Evolutionary conservation across 2,329 filamentous ascomycete genomes (phyloP), one percentile per base, ranked within the genome.

Genomic region (Hirsutella rhossiliensis): DNA sequence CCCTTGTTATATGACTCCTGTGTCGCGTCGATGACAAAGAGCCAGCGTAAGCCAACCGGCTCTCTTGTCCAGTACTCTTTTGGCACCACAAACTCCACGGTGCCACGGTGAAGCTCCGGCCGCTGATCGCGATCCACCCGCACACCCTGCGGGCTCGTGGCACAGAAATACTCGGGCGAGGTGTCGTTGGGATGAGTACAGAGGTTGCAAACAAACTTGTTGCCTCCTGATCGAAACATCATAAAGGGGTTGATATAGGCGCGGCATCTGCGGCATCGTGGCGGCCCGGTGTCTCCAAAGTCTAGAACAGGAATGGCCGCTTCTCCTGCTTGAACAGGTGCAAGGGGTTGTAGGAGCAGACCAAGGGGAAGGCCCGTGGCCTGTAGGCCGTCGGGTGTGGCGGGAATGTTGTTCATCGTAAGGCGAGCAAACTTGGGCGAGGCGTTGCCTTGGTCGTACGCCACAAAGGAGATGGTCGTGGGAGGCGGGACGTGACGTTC

Each of bases 191-290:
- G 88, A 61, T 97, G 94, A 19, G 85, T 92, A 68, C 92, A 98
- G 66, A 98, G 86, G 59, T 98, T 98, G 69, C 92, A 98, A 43
- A 95, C 87, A 61, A 95, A 94, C 61, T 94, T 95, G 67, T 90
- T 95, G 45, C 92, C 92, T 32, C 90, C 90, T 15, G 84, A 83
- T 47, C 84, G 78, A 73, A 98, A 98, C 59, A 89, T 85, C 92
- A 98, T 97, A 61, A 98, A 98, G 2, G 92, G 92, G 59, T 98
- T 98, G 67, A 98, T 94, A 65, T 98, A 98, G 13, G 90, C 84
- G 59, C 92, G 78, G 69, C 92, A 98, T 66, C 92, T 76, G 55
- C 87, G 80, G 65, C 92, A 98, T 61, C 92, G 78, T 19, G 92
- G 92, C 36, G 92, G 92, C 0, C 92, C 92, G 34, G 69, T 68